Conservation (phyloP, 2,329 filamentous ascomycete species). For the Helotiales sp. region DNA sequence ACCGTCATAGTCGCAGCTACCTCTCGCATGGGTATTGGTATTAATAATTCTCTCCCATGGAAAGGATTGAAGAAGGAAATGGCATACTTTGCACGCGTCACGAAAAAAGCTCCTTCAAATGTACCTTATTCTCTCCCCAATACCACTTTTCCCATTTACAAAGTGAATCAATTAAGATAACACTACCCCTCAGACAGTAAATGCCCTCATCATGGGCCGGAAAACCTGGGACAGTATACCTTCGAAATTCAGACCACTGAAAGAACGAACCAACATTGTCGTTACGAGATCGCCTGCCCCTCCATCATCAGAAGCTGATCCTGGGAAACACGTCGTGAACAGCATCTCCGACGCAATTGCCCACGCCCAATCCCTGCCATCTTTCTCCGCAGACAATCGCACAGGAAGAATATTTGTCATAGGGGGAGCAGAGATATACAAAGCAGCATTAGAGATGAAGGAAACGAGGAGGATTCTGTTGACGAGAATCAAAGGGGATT, state of each 20-base stretch:
- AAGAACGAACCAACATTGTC: conserved; percentile 78
- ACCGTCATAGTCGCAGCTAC: conserved; percentile 96
- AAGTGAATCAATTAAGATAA: not conserved
- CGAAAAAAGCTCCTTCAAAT: conserved; percentile 55
- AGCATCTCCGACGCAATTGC: conserved; percentile 17
- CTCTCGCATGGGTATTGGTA: conserved; percentile 84
- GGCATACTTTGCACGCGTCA: conserved; percentile 91
- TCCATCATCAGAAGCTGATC: conserved; percentile 1
- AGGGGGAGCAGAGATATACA: conserved; percentile 85
- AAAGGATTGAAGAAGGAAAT: conserved; percentile 86
- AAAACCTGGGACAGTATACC: conserved; percentile 97
- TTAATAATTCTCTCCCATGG: conserved; percentile 80
- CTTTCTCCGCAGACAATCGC: not conserved
- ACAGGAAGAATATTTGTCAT: conserved; percentile 75
- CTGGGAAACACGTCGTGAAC: not conserved
- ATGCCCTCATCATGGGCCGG: conserved; percentile 93
- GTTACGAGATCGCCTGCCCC: conserved; percentile 57
- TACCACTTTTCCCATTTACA: not conserved
- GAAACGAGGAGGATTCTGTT: conserved; percentile 65
- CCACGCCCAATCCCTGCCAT: not conserved
- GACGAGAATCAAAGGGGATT: conserved; percentile 68
- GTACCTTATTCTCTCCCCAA: conserved; percentile 9
- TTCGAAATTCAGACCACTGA: conserved; percentile 72
- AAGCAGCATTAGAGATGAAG: conserved; percentile 60
- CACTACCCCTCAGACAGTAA: conserved; percentile 37